Evolutionary conservation across 805 yeast species (phyloP), one percentile per base, ranked within the genome.

Genomic region (Candida railenensis): DNA sequence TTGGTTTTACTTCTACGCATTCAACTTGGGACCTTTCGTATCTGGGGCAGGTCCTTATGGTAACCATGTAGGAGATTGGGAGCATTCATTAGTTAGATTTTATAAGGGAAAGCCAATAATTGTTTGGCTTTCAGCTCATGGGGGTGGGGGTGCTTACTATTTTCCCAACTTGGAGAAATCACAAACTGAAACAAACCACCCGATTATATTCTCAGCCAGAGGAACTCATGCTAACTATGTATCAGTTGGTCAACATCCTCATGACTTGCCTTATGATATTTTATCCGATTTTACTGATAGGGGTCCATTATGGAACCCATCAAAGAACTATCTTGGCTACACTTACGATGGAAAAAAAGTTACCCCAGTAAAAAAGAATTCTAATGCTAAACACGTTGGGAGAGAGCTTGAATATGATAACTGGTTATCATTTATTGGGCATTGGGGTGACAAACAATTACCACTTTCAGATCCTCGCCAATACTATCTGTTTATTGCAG

Each of bases 21-120:
- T 92, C 71, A 92, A 92, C 61, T 71, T 88, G 53, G 99, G 99
- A 0, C 97, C 99, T 0, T 92, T 84, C 67, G 97, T 92, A 8
- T 90, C 92, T 97, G 98, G 98, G 2, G 78, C 80, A 33, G 99
- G 99, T 0, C 99, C 99, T 0, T 94, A 86, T 71, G 99, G 99
- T 0, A 87, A 92, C 62, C 99, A 92, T 61, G 82, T 94, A 30
- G 99, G 98, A 4, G 99, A 92, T 69, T 92, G 99, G 99, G 99
- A 92, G 57, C 99, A 92, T 63, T 82, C 95, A 1, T 67, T 92
- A 32, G 92, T 90, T 12, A 73, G 99, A 21, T 92, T 89, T 61
- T 80, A 83, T 57, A 77, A 85, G 2, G 96, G 96, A 1, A 67
- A 74, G 48, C 98, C 99, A 0, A 74, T 83, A 11, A 78, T 86